Evolutionary conservation across 2,329 filamentous ascomycete species (phyloP).

Genomic region (Ascochyta rabiei): DNA sequence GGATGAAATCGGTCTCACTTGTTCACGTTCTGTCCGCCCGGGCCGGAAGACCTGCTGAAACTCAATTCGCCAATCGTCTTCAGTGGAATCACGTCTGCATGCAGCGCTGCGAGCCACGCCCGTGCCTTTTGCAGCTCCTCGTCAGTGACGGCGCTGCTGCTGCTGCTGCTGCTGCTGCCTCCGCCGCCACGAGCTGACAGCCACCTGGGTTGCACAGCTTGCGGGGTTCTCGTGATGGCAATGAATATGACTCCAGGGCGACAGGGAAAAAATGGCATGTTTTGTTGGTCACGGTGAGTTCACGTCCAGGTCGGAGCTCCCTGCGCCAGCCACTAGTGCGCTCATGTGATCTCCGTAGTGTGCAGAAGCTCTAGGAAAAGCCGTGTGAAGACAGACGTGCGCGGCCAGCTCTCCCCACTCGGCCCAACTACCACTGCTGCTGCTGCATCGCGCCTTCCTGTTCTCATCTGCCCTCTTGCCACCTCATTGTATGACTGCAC

Average conservation of each 20-base stretch:
- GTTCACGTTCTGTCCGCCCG: slow-evolving; percentile 72
- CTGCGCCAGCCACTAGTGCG: slow-evolving; percentile 15
- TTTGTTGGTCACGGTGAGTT: slow-evolving; percentile 19
- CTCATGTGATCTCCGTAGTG: slow-evolving; percentile 5
- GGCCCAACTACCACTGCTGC: slow-evolving; percentile 17
- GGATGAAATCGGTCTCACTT: slow-evolving; percentile 56
- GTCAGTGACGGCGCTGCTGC: slow-evolving; percentile 20
- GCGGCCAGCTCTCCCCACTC: slow-evolving; percentile 12
- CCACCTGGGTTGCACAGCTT: slow-evolving; percentile 14
- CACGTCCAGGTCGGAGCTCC: slow-evolving; percentile 7
- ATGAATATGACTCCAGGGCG: slow-evolving; percentile 12
- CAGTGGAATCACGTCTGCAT: slow-evolving; percentile 59
- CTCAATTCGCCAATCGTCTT: slow-evolving; percentile 62
- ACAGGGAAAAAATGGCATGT: slow-evolving; percentile 19
- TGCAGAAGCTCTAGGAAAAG: slow-evolving; percentile 12
- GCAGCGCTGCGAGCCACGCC: slow-evolving; percentile 62
- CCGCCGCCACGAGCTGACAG: slow-evolving; percentile 1
- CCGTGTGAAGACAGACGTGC: slow-evolving; percentile 13
- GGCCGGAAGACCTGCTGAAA: slow-evolving; percentile 68
- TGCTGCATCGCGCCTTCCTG: slow-evolving; percentile 24
- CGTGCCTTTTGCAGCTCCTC: slow-evolving; percentile 54
- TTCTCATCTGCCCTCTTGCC: slow-evolving; percentile 21
- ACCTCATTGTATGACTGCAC: slow-evolving; percentile 20
- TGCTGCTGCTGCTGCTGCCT: slow-evolving; percentile 7
- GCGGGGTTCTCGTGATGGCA: slow-evolving; percentile 13